A percentile compares a stretch with the other conserved stretches of the same genome.
Conservation (phyloP, 2,329 filamentous ascomycete genomes). For the Alternaria arborescens region DNA sequence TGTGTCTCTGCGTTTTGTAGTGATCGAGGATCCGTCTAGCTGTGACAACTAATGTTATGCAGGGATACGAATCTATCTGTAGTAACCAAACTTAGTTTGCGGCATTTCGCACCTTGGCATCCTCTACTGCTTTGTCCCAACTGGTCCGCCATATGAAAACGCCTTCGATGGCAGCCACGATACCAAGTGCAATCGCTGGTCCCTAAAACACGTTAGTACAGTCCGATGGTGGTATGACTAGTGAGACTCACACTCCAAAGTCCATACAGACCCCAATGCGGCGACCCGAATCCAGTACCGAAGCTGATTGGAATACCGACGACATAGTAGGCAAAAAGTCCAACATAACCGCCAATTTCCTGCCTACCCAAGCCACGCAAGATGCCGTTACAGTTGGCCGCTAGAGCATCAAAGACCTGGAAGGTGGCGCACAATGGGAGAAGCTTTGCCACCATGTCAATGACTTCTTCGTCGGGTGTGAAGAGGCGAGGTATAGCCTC, state of each 20-base stretch:
- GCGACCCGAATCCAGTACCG: constrained; percentile 75
- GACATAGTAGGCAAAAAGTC: constrained; percentile 84
- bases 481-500: constrained; percentile 79
- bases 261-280: constrained; percentile 79
- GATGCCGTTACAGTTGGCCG: constrained; percentile 82
- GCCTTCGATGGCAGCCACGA: constrained; percentile 66
- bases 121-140: constrained; percentile 68
- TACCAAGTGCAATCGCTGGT: constrained; percentile 68
- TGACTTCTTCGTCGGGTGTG: constrained; percentile 72
- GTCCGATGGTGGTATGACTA: not conserved
- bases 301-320: constrained; percentile 87
- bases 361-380: constrained; percentile 88
- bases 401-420: constrained; percentile 86
- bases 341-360: constrained; percentile 88
- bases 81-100: constrained; percentile 15
- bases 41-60: not conserved
- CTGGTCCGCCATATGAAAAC: constrained; percentile 64
- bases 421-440: constrained; percentile 86
- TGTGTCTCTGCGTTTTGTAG: not conserved
- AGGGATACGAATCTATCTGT: not conserved
- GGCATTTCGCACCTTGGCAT: constrained; percentile 65
- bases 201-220: constrained; percentile 43
- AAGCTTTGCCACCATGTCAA: constrained; percentile 70
- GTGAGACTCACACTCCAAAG: constrained; percentile 68
- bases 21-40: not conserved